Percentiles rank a stretch among this genome's conserved stretches.
These are phyloP conservation scores for Tagetes patula DNA, from an alignment of 129 eudicot genomes.

Conservation along the genomic window DNA sequence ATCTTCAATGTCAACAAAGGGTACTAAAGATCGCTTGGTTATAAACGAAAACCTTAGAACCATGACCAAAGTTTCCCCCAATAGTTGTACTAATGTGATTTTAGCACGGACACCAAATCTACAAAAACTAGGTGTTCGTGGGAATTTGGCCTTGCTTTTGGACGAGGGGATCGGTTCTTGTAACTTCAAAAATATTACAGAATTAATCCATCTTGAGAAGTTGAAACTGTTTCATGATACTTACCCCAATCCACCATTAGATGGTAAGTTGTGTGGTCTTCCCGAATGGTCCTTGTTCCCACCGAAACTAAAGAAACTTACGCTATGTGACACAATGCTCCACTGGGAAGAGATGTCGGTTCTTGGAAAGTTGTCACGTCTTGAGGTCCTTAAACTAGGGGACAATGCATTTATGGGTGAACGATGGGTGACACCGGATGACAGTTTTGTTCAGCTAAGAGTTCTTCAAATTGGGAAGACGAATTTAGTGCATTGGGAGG, in stretches of 20 bases:
- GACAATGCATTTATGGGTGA: constrained; percentile 47
- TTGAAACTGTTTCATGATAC: constrained; percentile 45
- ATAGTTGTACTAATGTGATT: constrained; percentile 32
- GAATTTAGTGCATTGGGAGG: constrained; percentile 47
- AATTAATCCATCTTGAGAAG: constrained; percentile 36
- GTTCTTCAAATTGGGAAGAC: constrained; percentile 44
- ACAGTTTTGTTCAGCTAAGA: constrained; percentile 39
- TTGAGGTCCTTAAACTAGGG: constrained; percentile 52
- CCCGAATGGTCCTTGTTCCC: constrained; percentile 33
- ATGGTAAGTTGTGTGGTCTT: constrained; percentile 15
- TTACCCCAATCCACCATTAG: constrained; percentile 31
- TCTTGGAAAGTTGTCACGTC: constrained; percentile 41
- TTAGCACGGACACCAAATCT: constrained; percentile 40
- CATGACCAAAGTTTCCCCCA: constrained; percentile 27
- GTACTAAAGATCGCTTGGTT: constrained; percentile 10
- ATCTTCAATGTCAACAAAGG: constrained; percentile 16
- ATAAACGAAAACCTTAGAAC: constrained; percentile 26
- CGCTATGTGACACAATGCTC: constrained; percentile 39
- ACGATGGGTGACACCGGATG: constrained; percentile 43
- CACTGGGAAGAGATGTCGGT: constrained; percentile 50
- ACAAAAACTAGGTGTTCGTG: constrained; percentile 45
- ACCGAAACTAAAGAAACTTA: constrained; percentile 37
- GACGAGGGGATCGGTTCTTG: constrained; percentile 32
- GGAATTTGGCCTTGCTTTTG: constrained; percentile 36
- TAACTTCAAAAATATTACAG: constrained; percentile 34